Evolutionary conservation across 257 asterid genomes (phyloP).

Genomic region (Solanum virginianum): DNA sequence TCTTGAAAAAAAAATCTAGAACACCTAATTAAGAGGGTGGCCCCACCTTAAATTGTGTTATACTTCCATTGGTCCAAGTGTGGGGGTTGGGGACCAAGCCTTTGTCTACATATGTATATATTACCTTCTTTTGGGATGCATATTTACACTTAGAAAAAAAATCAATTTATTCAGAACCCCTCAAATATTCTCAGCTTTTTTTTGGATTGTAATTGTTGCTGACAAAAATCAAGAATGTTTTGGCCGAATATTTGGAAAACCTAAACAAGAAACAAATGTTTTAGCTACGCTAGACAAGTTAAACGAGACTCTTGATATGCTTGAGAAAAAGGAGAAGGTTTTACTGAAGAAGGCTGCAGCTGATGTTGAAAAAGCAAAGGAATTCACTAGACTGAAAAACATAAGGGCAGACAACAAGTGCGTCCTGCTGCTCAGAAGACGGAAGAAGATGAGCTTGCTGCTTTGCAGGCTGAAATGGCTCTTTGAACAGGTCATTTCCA

Average conservation of each 20-base stretch:
- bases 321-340: slow-evolving; percentile 72
- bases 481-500: slow-evolving; percentile 41
- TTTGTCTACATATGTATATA: too few species aligned
- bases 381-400: slow-evolving; percentile 63
- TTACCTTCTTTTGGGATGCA: too few species aligned
- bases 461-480: slow-evolving; percentile 83
- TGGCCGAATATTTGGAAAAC: slow-evolving; percentile 56
- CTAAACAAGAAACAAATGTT: slow-evolving; percentile 56
- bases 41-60: too few species aligned
- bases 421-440: slow-evolving; percentile 22
- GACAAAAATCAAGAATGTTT: too few species aligned
- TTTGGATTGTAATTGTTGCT: too few species aligned
- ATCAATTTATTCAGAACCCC: too few species aligned
- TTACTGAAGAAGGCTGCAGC: slow-evolving; percentile 57
- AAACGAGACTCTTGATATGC: slow-evolving; percentile 79
- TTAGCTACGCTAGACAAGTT: slow-evolving; percentile 61
- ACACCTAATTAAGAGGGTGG: too few species aligned
- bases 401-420: slow-evolving; percentile 59
- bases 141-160: too few species aligned
- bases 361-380: slow-evolving; percentile 74
- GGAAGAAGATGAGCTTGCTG: slow-evolving; percentile 78
- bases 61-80: too few species aligned
- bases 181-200: too few species aligned
- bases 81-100: too few species aligned
- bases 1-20: too few species aligned